A percentile compares a stretch with the other conserved stretches of the same genome.
These are phyloP conservation scores for Candida gigantensis DNA, from an alignment of 1,139 yeast species.

Conservation along the genomic window DNA sequence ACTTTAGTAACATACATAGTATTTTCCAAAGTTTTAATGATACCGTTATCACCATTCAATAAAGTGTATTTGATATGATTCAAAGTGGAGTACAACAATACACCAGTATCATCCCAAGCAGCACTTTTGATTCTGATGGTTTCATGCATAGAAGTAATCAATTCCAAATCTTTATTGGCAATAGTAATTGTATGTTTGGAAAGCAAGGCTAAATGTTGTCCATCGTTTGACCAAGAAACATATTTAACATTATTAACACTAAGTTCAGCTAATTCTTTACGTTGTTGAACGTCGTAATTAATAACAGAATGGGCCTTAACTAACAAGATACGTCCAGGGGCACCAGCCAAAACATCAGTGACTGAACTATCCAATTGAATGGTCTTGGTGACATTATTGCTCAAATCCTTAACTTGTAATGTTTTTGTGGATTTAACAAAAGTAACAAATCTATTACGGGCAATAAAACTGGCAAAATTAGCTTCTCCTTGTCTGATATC, in stretches of 20 bases:
- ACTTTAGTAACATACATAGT: slow-evolving; percentile 85
- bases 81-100: slow-evolving; percentile 87
- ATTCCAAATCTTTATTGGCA: slow-evolving; percentile 75
- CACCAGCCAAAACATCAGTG: slow-evolving; percentile 73
- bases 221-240: slow-evolving; percentile 86
- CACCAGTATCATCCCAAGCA: slow-evolving; percentile 95
- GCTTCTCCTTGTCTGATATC: slow-evolving; percentile 81
- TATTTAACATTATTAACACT: slow-evolving; percentile 82
- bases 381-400: slow-evolving; percentile 77
- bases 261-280: slow-evolving; percentile 71
- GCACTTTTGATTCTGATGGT: slow-evolving; percentile 97
- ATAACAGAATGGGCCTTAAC: slow-evolving; percentile 73
- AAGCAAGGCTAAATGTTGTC: slow-evolving; percentile 82
- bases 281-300: slow-evolving; percentile 90
- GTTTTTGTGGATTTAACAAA: slow-evolving; percentile 64
- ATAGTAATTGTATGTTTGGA: slow-evolving; percentile 93
- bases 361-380: slow-evolving; percentile 74
- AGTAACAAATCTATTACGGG: slow-evolving; percentile 91
- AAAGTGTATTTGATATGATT: slow-evolving; percentile 94
- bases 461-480: slow-evolving; percentile 83
- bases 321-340: slow-evolving; percentile 81
- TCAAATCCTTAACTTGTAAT: slow-evolving; percentile 81
- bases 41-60: slow-evolving; percentile 92
- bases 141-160: slow-evolving; percentile 87
- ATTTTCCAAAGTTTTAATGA: slow-evolving; percentile 86